These are phyloP conservation scores for Ceratocystis harringtonii DNA, from an alignment of 2,329 filamentous ascomycete species.

Conservation along the genomic window DNA sequence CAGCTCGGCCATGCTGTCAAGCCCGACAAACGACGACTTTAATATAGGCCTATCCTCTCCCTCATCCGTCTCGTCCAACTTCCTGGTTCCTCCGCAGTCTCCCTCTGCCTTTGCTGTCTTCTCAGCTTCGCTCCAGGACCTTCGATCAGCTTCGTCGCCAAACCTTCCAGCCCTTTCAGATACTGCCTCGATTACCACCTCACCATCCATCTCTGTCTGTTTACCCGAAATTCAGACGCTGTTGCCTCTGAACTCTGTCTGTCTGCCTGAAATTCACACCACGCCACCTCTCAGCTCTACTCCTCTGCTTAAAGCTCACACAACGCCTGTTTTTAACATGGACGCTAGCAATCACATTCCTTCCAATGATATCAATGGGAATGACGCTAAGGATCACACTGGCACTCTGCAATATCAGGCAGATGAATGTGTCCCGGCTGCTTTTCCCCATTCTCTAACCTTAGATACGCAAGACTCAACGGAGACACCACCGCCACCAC, in stretches of 20 bases:
- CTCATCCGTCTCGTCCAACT: slow-evolving; percentile 8
- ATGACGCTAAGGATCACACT: slow-evolving; percentile 48
- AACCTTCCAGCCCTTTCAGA: not conserved
- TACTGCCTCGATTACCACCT: not conserved
- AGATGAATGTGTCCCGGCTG: slow-evolving; percentile 31
- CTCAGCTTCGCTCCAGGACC: slow-evolving; percentile 18
- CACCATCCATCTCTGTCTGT: not conserved
- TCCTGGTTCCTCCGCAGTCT: slow-evolving; percentile 22
- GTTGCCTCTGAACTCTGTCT: not conserved
- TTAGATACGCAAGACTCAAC: slow-evolving; percentile 20
- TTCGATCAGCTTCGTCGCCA: not conserved
- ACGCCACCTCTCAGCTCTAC: slow-evolving; percentile 18
- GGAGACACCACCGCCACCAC: slow-evolving; percentile 8
- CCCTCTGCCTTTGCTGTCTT: slow-evolving; percentile 15
- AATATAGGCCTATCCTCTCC: slow-evolving; percentile 9
- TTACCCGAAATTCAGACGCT: not conserved
- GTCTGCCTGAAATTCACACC: not conserved
- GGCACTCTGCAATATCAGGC: slow-evolving; percentile 44
- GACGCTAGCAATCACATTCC: slow-evolving; percentile 62
- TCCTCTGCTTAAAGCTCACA: slow-evolving; percentile 38
- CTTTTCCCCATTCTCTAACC: slow-evolving; percentile 27
- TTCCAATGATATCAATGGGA: slow-evolving; percentile 53
- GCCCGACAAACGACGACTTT: slow-evolving; percentile 20
- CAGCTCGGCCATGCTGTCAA: slow-evolving; percentile 20
- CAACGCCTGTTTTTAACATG: slow-evolving; percentile 40